Base-by-base conservation (phyloP, 129 eudicot species). In the Heracleum sosnowskyi region DNA sequence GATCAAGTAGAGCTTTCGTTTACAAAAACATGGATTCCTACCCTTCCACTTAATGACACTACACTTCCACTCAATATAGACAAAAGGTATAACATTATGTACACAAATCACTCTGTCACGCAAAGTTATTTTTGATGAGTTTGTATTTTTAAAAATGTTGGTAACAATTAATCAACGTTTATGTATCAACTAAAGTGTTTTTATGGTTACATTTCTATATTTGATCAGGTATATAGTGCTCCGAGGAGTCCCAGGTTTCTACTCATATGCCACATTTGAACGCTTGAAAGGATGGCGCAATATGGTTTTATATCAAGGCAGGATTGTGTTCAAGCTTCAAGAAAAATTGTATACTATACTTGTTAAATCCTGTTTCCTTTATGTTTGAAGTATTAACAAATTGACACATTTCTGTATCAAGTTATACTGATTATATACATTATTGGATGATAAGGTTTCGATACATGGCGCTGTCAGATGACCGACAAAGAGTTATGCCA, bases 381-480 rank as follows among this genome's bases (percentile, higher is more conserved):
- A 18, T 47, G 9, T 40, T 40, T 7, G 12, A 39, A 20, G 45
- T 71, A 36, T 40, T 42, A 10, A 17, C 45, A 47, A 0, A 16
- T 11, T 57, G 24, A 17, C 74, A 47, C 7, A 47, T 16, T 57
- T 57, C 31, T 9, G n/a, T 0, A 24, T 57, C 3, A 8, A 9
- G 66, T 24, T 36, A 18, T 18, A 64, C 9, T 37, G 18, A 39
- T 53, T 5, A 40, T 49, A 10, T 9, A 24, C 31, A 57, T 26
- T 81, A 28, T 51, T 2, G 28, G 9, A 2, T 39, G 20, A 72
- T 7, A 40, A 88, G 91, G 77, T 88, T 88, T 55, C 79, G 46
- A 73, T 85, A 85, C 76, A 88, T 88, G 89, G 91, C 84, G 0
- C 62, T 88, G 16, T 81, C 91, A 0, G 91, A 88, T 57, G 33